Conservation (phyloP, 495 filamentous ascomycete genomes). For the Parmelia sp. region DNA sequence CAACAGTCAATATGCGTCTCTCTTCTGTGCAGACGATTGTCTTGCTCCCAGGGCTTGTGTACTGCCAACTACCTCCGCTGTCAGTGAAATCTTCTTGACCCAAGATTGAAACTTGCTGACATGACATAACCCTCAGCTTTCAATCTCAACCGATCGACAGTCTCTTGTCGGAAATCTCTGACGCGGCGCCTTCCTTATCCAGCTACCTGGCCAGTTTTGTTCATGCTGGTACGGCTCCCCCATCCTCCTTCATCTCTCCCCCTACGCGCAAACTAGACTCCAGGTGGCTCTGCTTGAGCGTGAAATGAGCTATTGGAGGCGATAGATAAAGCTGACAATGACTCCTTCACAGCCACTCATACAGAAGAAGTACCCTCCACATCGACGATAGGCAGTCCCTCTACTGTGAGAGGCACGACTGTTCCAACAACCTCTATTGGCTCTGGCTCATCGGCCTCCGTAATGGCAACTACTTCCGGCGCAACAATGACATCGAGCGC, state of each 20-base stretch:
- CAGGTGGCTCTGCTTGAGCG: background rate
- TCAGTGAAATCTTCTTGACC: background rate
- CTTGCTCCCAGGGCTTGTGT: background rate
- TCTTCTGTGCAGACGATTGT: background rate
- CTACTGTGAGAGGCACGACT: background rate
- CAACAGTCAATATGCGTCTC: background rate
- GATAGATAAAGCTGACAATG: background rate
- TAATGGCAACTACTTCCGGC: background rate
- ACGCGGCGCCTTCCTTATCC: too few species aligned
- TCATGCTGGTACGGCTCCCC: background rate
- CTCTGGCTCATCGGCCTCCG: background rate
- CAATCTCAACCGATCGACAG: too few species aligned
- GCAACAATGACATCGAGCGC: background rate
- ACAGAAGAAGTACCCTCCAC: background rate
- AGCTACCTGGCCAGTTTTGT: too few species aligned
- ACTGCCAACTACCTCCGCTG: background rate
- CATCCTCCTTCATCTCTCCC: background rate
- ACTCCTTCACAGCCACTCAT: background rate
- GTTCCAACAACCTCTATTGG: background rate
- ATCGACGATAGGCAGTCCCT: background rate
- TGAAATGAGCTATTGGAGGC: background rate
- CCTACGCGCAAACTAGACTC: background rate
- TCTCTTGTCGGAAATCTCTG: too few species aligned
- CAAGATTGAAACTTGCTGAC: background rate
- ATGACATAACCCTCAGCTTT: background rate